These are phyloP conservation scores for Arbutus unedo DNA, from an alignment of 148 eudicot genomes.

Conservation along the genomic window DNA sequence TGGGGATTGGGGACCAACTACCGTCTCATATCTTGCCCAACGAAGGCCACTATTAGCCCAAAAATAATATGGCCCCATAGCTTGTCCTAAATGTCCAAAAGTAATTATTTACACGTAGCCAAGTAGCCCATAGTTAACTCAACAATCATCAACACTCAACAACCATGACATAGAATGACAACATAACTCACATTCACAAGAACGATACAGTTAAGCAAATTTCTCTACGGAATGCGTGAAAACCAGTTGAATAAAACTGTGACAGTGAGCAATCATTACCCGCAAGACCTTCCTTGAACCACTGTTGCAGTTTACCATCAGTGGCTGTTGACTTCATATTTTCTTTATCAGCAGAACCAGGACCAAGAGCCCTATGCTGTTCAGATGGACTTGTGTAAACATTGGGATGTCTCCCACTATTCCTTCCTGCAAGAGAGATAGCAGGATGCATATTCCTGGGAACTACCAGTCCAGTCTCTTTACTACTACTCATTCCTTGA, in stretches of 20 bases:
- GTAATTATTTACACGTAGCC: background rate
- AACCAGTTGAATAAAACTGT: background rate
- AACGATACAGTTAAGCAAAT: background rate
- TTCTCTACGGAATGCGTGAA: background rate
- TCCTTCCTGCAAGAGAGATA: slow-evolving; percentile 47
- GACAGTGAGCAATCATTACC: slow-evolving; percentile 39
- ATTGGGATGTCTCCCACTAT: slow-evolving; percentile 48
- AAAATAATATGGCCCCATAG: background rate
- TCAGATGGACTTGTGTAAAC: slow-evolving; percentile 46
- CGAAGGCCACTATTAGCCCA: background rate
- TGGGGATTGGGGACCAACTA: background rate
- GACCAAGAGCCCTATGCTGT: slow-evolving; percentile 64
- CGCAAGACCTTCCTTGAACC: slow-evolving; percentile 94
- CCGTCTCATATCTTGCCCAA: background rate
- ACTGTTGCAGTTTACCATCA: slow-evolving; percentile 73
- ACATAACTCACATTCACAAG: background rate
- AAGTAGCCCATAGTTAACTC: background rate
- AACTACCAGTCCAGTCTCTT: slow-evolving; percentile 67
- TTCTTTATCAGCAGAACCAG: slow-evolving; percentile 43
- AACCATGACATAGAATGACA: background rate
- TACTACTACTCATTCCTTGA: slow-evolving; percentile 26
- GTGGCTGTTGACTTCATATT: slow-evolving; percentile 39
- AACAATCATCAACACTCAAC: background rate
- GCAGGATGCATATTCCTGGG: slow-evolving; percentile 44
- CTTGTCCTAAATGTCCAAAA: background rate